Base-by-base conservation (phyloP, 208 protist genomes). In the Angomonas ambiguus region DNA sequence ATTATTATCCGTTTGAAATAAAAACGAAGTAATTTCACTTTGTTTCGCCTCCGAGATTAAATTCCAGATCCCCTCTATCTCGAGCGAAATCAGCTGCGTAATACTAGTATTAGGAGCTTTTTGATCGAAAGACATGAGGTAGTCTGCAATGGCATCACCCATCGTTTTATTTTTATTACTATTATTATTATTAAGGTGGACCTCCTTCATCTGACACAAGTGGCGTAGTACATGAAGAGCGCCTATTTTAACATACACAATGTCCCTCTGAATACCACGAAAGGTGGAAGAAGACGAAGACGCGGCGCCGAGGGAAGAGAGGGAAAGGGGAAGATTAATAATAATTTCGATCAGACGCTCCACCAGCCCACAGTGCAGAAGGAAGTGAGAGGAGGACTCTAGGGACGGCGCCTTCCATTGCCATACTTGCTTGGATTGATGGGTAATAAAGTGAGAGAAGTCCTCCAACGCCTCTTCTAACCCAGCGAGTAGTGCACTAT, bases 191-290 rank as follows among this genome's bases (percentile, higher is more conserved):
- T 61, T 58, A 59, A 88, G 87, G 13, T 79, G 27, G 71, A 82
- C 77, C 22, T 82, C 82, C 18, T 89, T 62, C 22, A 72, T 72
- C 38, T 82, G 71, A 11, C 86, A 73, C 20, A 79, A 53, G 6
- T 69, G 34, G 64, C 85, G 77, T 16, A 94, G 65, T 6, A 88
- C 78, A 16, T 84, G 71, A 16, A 89, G 63, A 22, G 82, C 79
- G 2, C 73, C 64, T 55, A 8, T 5, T 20, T 56, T 27, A 11
- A 56, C 22, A 56, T 30, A 56, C 27, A 56, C 18, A 56, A 56
- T 16, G 27, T 30, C 49, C 10, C 49, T 5, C 27, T 56, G 49
- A 45, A 45, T 45, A n/a, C 49, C 10, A 56, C 49, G 49, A 56
- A 25, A 25, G n/a, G 30, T 61, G 49, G 18, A 30, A 16, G 5